Percentiles rank a stretch among this genome's conserved stretches.
phyloP scores from a whole-genome alignment of 2,329 filamentous ascomycete genomes.

The Scedosporium boydii region DNA sequence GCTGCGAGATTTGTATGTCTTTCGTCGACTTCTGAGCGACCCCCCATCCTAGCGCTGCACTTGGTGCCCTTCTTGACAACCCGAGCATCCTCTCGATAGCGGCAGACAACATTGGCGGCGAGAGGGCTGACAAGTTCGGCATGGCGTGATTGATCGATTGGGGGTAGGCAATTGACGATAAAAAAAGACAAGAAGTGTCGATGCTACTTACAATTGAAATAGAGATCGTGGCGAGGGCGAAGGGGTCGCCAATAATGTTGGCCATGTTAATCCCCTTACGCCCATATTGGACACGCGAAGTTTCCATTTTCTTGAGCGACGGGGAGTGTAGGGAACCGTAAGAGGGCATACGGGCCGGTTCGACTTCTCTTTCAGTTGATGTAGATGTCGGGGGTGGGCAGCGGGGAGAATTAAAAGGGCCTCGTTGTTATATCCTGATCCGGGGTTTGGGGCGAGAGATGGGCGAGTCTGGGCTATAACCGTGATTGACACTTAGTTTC shows the following conservation, averaged over 20 bases:
- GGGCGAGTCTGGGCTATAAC: background rate
- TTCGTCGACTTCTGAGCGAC: too few relatives aligned
- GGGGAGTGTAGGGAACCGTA: conserved; percentile 67
- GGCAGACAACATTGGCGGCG: too few relatives aligned
- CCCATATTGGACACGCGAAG: conserved; percentile 47
- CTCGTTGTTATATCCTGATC: background rate
- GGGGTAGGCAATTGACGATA: background rate
- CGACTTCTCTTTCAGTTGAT: conserved; percentile 4
- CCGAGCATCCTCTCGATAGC: too few relatives aligned
- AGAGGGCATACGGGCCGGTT: conserved; percentile 53
- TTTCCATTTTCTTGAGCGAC: conserved; percentile 74
- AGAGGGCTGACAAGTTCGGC: too few relatives aligned
- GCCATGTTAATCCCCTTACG: conserved; percentile 61
- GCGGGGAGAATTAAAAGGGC: background rate
- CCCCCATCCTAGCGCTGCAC: too few relatives aligned
- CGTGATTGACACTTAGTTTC: conserved; percentile 6
- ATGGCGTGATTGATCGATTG: background rate
- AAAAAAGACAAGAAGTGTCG: background rate
- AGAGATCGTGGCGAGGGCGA: conserved; percentile 87
- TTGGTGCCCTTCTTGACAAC: too few relatives aligned
- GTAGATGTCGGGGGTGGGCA: background rate
- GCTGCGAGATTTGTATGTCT: too few relatives aligned
- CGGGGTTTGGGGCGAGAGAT: background rate
- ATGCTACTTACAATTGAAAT: conserved; percentile 70
- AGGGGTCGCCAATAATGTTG: conserved; percentile 92